phyloP scores from a whole-genome alignment of 2,329 filamentous ascomycete species.

The Colletotrichum musicola region DNA sequence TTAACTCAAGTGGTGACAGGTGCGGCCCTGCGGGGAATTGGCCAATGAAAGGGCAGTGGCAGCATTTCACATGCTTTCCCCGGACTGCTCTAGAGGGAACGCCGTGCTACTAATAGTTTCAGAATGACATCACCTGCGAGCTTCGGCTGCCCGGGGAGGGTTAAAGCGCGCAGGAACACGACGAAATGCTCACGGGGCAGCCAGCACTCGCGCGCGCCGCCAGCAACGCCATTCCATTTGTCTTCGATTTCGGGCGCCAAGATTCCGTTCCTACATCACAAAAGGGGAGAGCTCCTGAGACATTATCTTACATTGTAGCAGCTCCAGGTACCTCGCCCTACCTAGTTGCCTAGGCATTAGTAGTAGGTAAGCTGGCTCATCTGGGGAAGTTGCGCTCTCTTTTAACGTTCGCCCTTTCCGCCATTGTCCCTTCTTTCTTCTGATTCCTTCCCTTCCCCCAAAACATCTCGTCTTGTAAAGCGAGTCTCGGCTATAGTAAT shows the following conservation, averaged over 20 bases:
- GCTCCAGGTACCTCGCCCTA: too few relatives aligned
- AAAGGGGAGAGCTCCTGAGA: background rate
- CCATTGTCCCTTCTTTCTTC: background rate
- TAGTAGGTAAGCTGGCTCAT: background rate
- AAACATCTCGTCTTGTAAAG: background rate
- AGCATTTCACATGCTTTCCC: constrained; percentile 38
- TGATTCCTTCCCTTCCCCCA: too few relatives aligned
- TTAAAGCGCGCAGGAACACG: constrained; percentile 15
- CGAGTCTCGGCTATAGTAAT: background rate
- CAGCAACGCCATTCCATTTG: background rate
- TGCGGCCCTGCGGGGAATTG: constrained; percentile 14
- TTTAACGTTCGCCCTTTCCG: constrained; percentile 33
- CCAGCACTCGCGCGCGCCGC: background rate
- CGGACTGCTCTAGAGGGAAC: constrained; percentile 9
- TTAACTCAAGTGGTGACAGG: background rate
- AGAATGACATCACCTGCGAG: constrained; percentile 39
- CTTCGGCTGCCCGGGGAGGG: constrained; percentile 23
- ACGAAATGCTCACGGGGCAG: background rate
- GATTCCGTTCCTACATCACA: background rate
- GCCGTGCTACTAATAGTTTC: constrained; percentile 35
- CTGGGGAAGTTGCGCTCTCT: background rate
- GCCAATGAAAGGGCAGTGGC: constrained; percentile 18
- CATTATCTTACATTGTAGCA: background rate
- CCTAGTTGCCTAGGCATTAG: background rate
- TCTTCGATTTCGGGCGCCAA: background rate